Conservation (phyloP, 768 basidiomycete genomes). For the Lentinula boryana region DNA sequence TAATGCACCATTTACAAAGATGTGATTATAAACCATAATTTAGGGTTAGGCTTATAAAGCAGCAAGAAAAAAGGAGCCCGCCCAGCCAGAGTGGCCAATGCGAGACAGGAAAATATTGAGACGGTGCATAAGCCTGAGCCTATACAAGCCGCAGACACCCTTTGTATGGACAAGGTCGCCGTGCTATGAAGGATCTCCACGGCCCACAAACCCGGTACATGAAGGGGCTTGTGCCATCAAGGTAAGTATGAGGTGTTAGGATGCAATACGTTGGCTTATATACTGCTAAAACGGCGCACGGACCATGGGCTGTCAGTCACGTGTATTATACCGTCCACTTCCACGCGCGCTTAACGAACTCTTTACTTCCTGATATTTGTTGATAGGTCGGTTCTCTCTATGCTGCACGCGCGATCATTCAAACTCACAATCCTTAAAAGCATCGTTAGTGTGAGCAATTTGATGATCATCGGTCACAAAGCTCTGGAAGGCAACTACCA, state of each 20-base stretch:
- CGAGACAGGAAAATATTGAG: constrained; percentile 7
- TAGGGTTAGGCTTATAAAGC: constrained; percentile 5
- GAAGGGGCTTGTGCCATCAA: constrained; percentile 9
- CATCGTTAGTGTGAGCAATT: too few relatives aligned
- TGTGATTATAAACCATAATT: not conserved
- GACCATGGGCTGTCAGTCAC: not conserved
- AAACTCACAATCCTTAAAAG: too few relatives aligned
- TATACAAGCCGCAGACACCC: constrained; percentile 7
- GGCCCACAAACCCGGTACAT: constrained; percentile 5
- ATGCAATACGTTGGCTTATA: not conserved
- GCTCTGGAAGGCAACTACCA: not conserved
- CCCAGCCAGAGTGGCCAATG: constrained; percentile 8
- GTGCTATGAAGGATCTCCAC: constrained; percentile 7
- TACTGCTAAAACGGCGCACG: not conserved
- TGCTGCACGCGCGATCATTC: too few relatives aligned
- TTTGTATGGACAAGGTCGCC: constrained; percentile 1
- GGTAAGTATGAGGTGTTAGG: constrained; percentile 5
- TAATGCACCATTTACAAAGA: not conserved
- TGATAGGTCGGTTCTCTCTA: too few relatives aligned
- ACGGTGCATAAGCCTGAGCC: constrained; percentile 8
- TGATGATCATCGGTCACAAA: not conserved
- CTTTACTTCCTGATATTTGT: too few relatives aligned
- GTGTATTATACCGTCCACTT: not conserved
- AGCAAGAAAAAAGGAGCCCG: constrained; percentile 5
- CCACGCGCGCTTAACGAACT: not conserved